Base-by-base conservation (phyloP, 2,329 filamentous ascomycete species). In the Trichoderma atrobrunneum region DNA sequence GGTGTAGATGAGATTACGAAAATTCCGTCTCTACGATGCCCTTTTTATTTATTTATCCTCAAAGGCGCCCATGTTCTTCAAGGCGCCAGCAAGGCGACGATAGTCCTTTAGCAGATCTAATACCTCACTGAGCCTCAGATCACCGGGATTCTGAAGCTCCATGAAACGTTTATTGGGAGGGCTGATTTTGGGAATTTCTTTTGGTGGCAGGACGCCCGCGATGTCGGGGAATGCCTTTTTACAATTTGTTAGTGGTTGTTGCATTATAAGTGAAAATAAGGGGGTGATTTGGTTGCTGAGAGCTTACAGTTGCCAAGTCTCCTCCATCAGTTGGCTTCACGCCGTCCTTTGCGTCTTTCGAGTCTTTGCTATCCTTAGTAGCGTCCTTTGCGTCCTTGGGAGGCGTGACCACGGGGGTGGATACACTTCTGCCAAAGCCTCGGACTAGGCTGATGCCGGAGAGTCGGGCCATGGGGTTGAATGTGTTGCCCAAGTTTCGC, bases 391-490 rank as follows among this genome's bases (percentile, higher is more conserved):
- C 11, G n/a, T 70, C 68, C 28, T 70, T 71, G 32, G 34, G 16
- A 26, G 86, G 82, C 11, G 81, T 75, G 24, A 79, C 73, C 1
- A 80, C 73, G 3, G 79, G 77, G 8, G 79, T 80, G 10, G 84
- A 24, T 84, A 81, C 26, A 84, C 81, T 81, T 67, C 91, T 85
- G 1, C 93, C 92, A 76, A 97, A 95, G 1, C 90, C 91, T 71
- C 92, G 89, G 76, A 97, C 91, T 78, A 91, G 87, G 71, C 88
- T 88, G 79, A 96, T 94, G 39, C 90, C 84, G 1, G 92, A 90
- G 66, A 97, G 88, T 66, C 93, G 89, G 59, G 90, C 93, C 79
- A 97, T 91, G 3, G 94, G 94, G 77, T 97, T 97, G 39, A 97
- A 84, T 1, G 91, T 91, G 79, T 88, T 96, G 48, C 93, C 91